Conservation (phyloP, 257 asterid species). For the Capsicum rhomboideum region DNA sequence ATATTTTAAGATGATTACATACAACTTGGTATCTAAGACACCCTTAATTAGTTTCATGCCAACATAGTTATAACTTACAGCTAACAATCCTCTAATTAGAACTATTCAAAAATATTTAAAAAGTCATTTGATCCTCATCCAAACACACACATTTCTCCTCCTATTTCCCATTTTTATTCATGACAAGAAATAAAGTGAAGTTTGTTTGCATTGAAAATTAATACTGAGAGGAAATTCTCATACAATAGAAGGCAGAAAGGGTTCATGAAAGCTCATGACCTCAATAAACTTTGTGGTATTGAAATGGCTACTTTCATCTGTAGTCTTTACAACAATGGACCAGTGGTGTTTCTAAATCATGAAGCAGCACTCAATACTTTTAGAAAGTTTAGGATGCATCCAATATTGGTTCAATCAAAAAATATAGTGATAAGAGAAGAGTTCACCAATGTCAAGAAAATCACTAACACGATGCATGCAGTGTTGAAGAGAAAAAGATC, state of each 20-base stretch:
- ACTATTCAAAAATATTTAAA: too few relatives aligned
- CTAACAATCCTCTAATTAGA: too few relatives aligned
- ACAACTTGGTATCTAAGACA: too few relatives aligned
- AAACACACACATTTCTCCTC: too few relatives aligned
- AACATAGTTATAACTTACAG: too few relatives aligned
- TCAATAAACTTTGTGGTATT: not conserved
- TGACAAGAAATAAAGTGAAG: not conserved
- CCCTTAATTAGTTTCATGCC: too few relatives aligned
- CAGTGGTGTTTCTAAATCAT: not conserved
- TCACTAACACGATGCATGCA: not conserved
- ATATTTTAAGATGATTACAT: too few relatives aligned
- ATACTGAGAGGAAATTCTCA: not conserved
- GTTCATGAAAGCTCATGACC: not conserved
- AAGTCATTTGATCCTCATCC: too few relatives aligned
- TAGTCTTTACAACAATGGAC: not conserved
- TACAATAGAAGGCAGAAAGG: not conserved
- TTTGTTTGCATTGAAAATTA: not conserved
- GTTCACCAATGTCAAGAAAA: not conserved
- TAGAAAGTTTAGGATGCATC: not conserved
- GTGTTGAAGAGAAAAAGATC: not conserved
- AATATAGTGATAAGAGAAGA: not conserved
- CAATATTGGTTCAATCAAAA: not conserved
- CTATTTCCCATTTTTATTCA: too few relatives aligned
- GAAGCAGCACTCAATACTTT: not conserved
- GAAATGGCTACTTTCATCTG: not conserved